Percentiles rank a stretch among this genome's conserved stretches.
phyloP scores from a whole-genome alignment of 2,329 filamentous ascomycete genomes.

The Acephala macrosclerotiorum region DNA sequence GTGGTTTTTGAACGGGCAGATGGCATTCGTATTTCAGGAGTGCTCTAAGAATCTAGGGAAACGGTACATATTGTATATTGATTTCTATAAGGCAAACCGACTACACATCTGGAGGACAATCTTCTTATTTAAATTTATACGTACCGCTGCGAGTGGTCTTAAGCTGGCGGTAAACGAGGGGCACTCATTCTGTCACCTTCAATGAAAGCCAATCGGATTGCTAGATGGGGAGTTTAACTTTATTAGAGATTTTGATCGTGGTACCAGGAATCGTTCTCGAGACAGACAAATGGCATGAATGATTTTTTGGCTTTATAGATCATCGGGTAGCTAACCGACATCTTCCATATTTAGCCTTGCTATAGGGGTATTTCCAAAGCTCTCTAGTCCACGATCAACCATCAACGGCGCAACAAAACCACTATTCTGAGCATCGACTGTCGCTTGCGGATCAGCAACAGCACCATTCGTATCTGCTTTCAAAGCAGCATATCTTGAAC shows the following conservation, averaged over 20 bases:
- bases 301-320: neutral
- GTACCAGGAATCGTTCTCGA: neutral
- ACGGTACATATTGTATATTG: too few relatives aligned
- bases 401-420: slow-evolving; percentile 13
- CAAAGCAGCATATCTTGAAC: slow-evolving; percentile 71
- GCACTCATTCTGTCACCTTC: too few relatives aligned
- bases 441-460: slow-evolving; percentile 31
- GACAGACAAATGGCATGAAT: neutral
- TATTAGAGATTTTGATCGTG: neutral
- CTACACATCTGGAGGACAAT: too few relatives aligned
- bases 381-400: slow-evolving; percentile 47
- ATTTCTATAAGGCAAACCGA: too few relatives aligned
- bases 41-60: too few relatives aligned
- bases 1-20: too few relatives aligned
- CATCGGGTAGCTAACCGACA: slow-evolving; percentile 32
- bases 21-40: too few relatives aligned
- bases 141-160: too few relatives aligned
- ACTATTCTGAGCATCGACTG: slow-evolving; percentile 22
- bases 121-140: too few relatives aligned
- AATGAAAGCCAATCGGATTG: too few relatives aligned
- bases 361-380: slow-evolving; percentile 49
- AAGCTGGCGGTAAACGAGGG: too few relatives aligned
- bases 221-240: too few relatives aligned
- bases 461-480: slow-evolving; percentile 54
- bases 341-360: slow-evolving; percentile 41